Evolutionary conservation across 2,329 filamentous ascomycete genomes (phyloP).

Genomic region (Talaromyces sp.): DNA sequence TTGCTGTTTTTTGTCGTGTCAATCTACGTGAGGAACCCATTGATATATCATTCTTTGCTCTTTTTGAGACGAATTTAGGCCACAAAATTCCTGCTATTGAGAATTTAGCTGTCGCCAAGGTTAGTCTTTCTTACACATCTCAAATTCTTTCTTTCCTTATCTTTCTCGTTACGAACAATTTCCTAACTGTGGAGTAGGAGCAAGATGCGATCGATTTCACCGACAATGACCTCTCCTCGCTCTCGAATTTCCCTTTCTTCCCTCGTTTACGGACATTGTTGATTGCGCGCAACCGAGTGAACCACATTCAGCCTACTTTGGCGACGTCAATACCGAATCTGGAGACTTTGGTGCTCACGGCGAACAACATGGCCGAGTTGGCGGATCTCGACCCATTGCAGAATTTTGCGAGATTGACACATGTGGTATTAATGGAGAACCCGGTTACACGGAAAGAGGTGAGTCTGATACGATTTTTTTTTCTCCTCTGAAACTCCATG

Average conservation of each 20-base stretch:
- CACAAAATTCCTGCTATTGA: conserved; percentile 97
- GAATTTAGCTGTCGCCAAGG: conserved; percentile 90
- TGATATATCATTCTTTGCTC: conserved; percentile 62
- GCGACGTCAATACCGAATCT: conserved; percentile 74
- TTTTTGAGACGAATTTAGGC: conserved; percentile 57
- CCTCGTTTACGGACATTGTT: conserved; percentile 83
- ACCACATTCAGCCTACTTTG: conserved; percentile 70
- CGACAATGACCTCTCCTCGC: conserved; percentile 88
- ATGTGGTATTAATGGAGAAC: conserved; percentile 78
- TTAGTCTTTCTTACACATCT: conserved; percentile 43
- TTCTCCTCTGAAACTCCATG: neutral
- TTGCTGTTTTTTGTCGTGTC: neutral
- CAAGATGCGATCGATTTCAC: conserved; percentile 98
- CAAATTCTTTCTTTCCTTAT: conserved; percentile 1
- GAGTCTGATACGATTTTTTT: conserved; percentile 26
- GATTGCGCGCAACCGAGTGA: conserved; percentile 81
- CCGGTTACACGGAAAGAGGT: conserved; percentile 91
- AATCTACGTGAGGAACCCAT: conserved; percentile 55
- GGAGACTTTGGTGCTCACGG: conserved; percentile 71
- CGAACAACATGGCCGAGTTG: conserved; percentile 77
- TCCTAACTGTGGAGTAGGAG: conserved; percentile 50
- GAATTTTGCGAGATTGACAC: conserved; percentile 63
- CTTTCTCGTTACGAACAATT: neutral
- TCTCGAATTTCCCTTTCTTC: conserved; percentile 89
- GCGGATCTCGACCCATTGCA: conserved; percentile 79